Evolutionary conservation across 345 rosid species (phyloP), one percentile per base, ranked within the genome.

Genomic region (Reutealis trisperma): DNA sequence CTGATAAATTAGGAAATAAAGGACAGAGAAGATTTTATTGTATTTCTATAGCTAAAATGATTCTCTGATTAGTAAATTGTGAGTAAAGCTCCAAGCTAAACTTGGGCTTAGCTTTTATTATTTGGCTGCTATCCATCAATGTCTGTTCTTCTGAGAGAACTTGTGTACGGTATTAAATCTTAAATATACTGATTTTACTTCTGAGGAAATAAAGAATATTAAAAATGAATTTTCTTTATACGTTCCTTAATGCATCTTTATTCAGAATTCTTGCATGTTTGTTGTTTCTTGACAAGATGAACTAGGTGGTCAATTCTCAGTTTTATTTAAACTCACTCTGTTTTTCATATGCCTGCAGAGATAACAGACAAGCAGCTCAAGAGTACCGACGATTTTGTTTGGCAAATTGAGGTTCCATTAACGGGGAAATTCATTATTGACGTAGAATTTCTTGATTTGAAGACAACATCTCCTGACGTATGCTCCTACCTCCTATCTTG

Each of bases 351-450:
- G 3, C 21, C n/a, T 75, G 85, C 88, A 95, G 97, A 88, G 84
- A 81, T 92, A 34, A 89, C 82, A 44, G 96, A 95, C 82, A 92
- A 86, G 85, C 79, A 79, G 82, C 88, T 95, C 75, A 93, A 93
- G 90, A 87, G 76, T 44, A 90, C 83, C 77, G 91, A 95, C 42
- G 94, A 90, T 79, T 95, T 93, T 76, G 83, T 93, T 65, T 95
- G 99, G 99, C 85, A 85, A 0, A 80, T 93, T 73, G 98, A 95
- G 60, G 88, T 89, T 72, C 98, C 98, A 7, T 84, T 92, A 47
- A 88, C 91, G 0, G 99, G 98, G 25, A 93, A 89, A 87, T 79
- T 95, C 86, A 92, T 92, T 79, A 90, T 93, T 18, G 99, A 95
- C 71, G 91, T 95, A 8, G 99, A 95, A 75, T 95, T 95, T 71